Base-by-base conservation (phyloP, 768 basidiomycete species). In the Cystofilobasidium bisporidii region DNA sequence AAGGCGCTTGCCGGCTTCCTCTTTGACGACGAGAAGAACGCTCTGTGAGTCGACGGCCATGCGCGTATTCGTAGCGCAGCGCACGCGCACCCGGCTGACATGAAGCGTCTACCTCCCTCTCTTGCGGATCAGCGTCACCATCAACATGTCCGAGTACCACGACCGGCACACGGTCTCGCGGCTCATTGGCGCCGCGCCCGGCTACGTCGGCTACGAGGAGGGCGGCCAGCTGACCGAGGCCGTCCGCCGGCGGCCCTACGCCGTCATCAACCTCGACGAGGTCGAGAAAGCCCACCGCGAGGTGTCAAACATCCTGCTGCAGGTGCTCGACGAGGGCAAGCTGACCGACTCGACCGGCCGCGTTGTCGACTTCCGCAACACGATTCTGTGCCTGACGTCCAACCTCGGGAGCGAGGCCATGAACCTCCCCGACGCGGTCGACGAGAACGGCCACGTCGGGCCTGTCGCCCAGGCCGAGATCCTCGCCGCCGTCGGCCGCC, bases 131-230 rank as follows among this genome's bases (percentile, higher is more conserved):
- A 89, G 87, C 63, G 90, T 92, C 71, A 88, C 86, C 68, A 90
- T 94, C 74, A 93, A 96, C 72, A 92, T 94, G 90, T 88, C 88
- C n/a, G 76, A 90, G 83, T 96, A 88, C 73, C 88, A 90, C 61
- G 92, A 93, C 71, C 84, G 91, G 63, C 90, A 97, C 74, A 91
- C 90, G 0, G 86, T 97, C 62, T 89, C 90, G 0, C 82, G 91
- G 5, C 79, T 97, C 28, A 90, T 97, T 61, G 94, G 93, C 64
- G 88, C 91, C 1, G 89, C 91, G 0, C 90, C 93, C 11, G 93
- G 93, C 4, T 94, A 92, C 73, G 86, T 96, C 48, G 94, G 93
- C 60, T 63, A 66, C 26, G 55, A 60, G 41, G 69, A 70, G 81
- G 83, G 92, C 12, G 77, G 77, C 12, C 91, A 93, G 75, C 81